Conservation (phyloP, 352 stramenopile species). For the Salisapilia sapeloensis region DNA sequence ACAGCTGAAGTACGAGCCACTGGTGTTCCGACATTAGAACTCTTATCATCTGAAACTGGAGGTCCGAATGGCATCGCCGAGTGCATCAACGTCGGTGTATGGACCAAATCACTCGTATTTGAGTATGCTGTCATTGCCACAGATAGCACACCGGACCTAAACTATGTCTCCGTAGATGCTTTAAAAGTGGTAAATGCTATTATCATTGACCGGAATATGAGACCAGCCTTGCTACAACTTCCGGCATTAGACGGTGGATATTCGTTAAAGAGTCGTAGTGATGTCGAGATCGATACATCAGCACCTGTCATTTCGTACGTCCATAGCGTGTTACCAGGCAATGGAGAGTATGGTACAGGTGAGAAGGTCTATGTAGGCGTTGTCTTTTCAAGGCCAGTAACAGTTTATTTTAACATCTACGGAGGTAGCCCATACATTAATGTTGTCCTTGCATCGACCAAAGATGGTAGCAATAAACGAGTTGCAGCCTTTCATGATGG, state of each 20-base stretch:
- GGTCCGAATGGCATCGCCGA: constrained; percentile 26
- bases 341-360: constrained; percentile 51
- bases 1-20: constrained; percentile 54
- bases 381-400: constrained; percentile 35
- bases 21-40: constrained; percentile 28
- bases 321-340: constrained; percentile 18
- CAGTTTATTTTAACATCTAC: no score
- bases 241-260: constrained; percentile 16
- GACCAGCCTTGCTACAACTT: constrained; percentile 27
- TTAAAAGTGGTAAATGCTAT: constrained; percentile 27
- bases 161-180: constrained; percentile 40
- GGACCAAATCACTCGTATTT: constrained; percentile 39
- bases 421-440: constrained; percentile 29
- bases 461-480: constrained; percentile 12
- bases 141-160: constrained; percentile 27
- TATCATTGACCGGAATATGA: constrained; percentile 57
- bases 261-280: constrained; percentile 30
- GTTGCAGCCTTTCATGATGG: constrained; percentile 26
- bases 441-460: constrained; percentile 21
- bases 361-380: constrained; percentile 44
- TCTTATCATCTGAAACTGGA: constrained; percentile 19
- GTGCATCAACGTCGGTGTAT: constrained; percentile 33
- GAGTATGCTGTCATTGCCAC: constrained; percentile 43
- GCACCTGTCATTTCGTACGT: constrained; percentile 39
- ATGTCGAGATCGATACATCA: constrained; percentile 52